Percentiles rank a stretch among this genome's conserved stretches.
Conservation (phyloP, 148 eudicot genomes). For the Cornus controversa region DNA sequence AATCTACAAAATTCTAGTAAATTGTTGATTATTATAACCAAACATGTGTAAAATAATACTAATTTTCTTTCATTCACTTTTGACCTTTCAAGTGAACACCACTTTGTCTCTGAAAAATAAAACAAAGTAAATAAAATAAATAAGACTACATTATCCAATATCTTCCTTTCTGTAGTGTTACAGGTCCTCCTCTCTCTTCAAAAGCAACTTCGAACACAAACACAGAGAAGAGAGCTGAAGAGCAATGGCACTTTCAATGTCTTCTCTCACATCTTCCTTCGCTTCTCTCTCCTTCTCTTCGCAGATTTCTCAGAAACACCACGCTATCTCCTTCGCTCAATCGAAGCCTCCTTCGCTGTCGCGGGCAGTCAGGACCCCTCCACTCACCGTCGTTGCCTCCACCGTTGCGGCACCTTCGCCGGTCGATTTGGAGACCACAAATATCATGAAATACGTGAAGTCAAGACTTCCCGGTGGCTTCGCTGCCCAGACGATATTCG, state of each 20-base stretch:
- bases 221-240: too few species aligned
- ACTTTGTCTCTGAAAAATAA: too few species aligned
- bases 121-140: too few species aligned
- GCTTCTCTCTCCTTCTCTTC: conserved; percentile 82
- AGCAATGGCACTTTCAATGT: conserved; percentile 57
- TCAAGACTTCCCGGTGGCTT: conserved; percentile 89
- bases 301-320: conserved; percentile 37
- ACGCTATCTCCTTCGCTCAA: conserved; percentile 26
- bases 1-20: too few species aligned
- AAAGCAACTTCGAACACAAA: too few species aligned
- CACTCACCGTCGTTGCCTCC: conserved; percentile 32
- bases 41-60: too few species aligned
- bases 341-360: conserved; percentile 17
- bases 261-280: conserved; percentile 60
- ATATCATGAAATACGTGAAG: conserved; percentile 67
- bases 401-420: conserved; percentile 29
- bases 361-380: conserved; percentile 1
- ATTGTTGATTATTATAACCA: too few species aligned
- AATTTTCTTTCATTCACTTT: too few species aligned
- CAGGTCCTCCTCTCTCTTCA: too few species aligned
- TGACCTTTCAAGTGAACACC: too few species aligned
- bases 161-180: too few species aligned
- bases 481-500: conserved; percentile 71
- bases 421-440: conserved; percentile 30
- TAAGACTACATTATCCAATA: too few species aligned